Evolutionary conservation across 1,284 basidiomycete genomes (phyloP), one percentile per base, ranked within the genome.

Genomic region (Tilletia indica): DNA sequence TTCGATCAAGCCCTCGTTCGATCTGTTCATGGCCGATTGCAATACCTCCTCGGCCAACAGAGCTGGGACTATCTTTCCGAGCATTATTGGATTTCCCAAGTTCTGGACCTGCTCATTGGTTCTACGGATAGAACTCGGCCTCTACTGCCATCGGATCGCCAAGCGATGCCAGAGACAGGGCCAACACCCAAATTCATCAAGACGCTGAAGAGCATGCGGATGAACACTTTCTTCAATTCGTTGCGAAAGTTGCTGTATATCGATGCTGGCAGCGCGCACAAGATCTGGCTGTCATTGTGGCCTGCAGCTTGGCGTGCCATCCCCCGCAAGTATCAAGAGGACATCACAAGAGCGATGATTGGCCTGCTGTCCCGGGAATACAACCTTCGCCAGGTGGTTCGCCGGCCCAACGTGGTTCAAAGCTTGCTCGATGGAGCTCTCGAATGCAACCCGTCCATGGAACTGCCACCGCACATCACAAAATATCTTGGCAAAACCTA

Each of bases 401-500:
- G 92, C 78, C 91, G 94, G n/a, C 96, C 96, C 14, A 99, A 99
- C 82, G 90, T 97, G 72, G 90, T 99, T 69, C 93, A 98, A 84
- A 94, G 93, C 0, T 87, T 99, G 49, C 89, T 99, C 31, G 89
- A 90, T 36, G 94, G 93, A 3, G 88, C 94, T 47, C 89, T 92
- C 56, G 89, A 91, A 48, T 98, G 95, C 84, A 89, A 88, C 31
- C 94, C 96, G 16, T 89, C 92, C 0, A 90, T 97, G 87, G 90
- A 90, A 56, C 88, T 99, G 6, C 97, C 97, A 11, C 96, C 97
- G 14, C 92, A 97, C 81, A 89, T 99, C 31, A 89, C 98, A 78
- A 98, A 98, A 84, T 99, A 95, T 84, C 89, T 99, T 45, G 93
- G 93, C 38, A 97, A 98, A 86, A 95, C 93, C 0, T 99, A 92